Evolutionary conservation across 139 green algal genomes (phyloP), one percentile per base, ranked within the genome.

Genomic region (Closterium sp.): DNA sequence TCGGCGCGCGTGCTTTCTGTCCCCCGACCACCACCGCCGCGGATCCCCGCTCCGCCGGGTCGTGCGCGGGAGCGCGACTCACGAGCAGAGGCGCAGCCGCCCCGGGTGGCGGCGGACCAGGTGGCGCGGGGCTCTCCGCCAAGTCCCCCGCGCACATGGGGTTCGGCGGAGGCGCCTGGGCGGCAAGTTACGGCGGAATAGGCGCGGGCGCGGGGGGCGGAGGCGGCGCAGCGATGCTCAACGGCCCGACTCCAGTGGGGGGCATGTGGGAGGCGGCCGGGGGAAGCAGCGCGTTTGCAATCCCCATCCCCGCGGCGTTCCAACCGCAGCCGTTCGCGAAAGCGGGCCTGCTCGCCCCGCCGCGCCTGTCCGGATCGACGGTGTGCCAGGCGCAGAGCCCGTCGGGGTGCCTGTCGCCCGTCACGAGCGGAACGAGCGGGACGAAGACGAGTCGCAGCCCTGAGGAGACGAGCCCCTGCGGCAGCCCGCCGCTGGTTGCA

Each of bases 371-470:
- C 19, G 85, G 85, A 17, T 87, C 85, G 27, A 27, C 62, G 4
- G 62, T 79, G 62, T 79, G 62, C 62, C 62, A 79, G 62, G 62
- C 62, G 62, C 17, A 24, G 62, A 79, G 62, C 62, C 62, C 62
- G 62, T 79, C 62, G 62, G 85, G 85, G 28, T 87, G 85, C 85
- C 85, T 87, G 85, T 87, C 85, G 28, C 85, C 85, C 27, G 85
- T 87, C n/a, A 87, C 28, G n/a, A 87, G 85, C 85, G 28, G 28
- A 22, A 87, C 28, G 28, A 87, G 85, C 85, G 85, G 85, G 19
- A 87, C 28, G 21, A 87, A 30, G 21, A 31, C 28, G 85, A 87
- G 28, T 24, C n/a, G 85, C 21, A 87, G 85, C 4, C 85, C 85
- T 6, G 85, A 30, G 28, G 85, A 30, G 21, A 30, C 28, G 85